Evolutionary conservation across 176 grass and related monocot genomes (phyloP).

Genomic region (Cocos nucifera): DNA sequence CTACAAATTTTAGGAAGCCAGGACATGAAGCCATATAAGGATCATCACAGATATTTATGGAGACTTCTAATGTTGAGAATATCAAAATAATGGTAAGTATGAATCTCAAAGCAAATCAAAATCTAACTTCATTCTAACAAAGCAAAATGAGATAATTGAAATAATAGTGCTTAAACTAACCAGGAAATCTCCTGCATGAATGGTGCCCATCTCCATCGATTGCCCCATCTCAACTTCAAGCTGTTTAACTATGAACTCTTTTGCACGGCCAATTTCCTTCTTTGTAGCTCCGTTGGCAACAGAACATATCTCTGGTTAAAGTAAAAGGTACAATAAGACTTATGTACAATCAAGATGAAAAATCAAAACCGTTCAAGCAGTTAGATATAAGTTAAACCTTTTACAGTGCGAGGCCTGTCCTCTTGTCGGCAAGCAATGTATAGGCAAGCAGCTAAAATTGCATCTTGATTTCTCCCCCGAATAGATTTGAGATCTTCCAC

Average conservation of each 20-base stretch:
- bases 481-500: conserved; percentile 88
- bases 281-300: conserved; percentile 92
- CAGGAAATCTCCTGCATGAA: conserved; percentile 81
- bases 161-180: conserved; percentile 27
- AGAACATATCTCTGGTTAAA: conserved; percentile 65
- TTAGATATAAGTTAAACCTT: conserved; percentile 32
- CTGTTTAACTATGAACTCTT: conserved; percentile 89
- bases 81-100: no score
- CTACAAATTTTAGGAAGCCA: conserved; percentile 33
- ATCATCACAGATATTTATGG: background rate
- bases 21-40: conserved; percentile 10
- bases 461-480: conserved; percentile 82
- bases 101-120: no score
- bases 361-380: background rate
- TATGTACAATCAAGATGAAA: background rate
- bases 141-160: no score
- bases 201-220: conserved; percentile 94
- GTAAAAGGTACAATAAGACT: background rate
- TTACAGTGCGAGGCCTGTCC: conserved; percentile 72
- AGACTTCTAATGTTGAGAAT: no score
- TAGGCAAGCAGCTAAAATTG: conserved; percentile 72
- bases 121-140: no score
- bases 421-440: conserved; percentile 96
- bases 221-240: conserved; percentile 93
- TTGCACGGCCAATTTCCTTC: conserved; percentile 85